Base-by-base conservation (phyloP, 768 basidiomycete genomes). In the Termitomyces titanicus region DNA sequence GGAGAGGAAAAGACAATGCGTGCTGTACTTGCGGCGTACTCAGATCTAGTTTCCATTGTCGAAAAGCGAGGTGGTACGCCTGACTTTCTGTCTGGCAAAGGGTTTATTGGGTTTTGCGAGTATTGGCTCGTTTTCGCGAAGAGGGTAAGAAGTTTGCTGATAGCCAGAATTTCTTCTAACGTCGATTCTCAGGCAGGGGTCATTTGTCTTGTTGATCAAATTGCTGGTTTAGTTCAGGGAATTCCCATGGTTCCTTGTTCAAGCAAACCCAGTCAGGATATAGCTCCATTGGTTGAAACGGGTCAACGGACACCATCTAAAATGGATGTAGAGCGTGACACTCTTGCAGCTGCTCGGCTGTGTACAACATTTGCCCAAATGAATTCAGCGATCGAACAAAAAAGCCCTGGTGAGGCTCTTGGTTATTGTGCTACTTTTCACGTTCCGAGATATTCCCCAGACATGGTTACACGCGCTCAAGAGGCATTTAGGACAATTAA, bases 41-140 rank as follows among this genome's bases (percentile, higher is more conserved):
- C 69, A 7, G 71, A 74, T 17, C 56, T 88, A 2, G 66, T 83
- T n/a, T 60, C 55, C 3, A 59, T 70, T 40, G 75, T 76, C 0
- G 74, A 79, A 61, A 58, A 64, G 17, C 65, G 74, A 57, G 50
- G 54, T 29, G 78, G 74, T 59, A 58, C 48, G n/a, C 64, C 54
- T 2, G 58, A 33, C 0, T 85, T 86, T 58, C 59, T 81, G 53
- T 67, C 67, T 15, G 83, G 83, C 3, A 75, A 70, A 45, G 73
- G 77, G 0, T 92, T 88, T 62, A 57, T 81, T 13, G 72, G 73
- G 8, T 81, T 88, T 65, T 90, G 88, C 64, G 88, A 92, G 59
- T 83, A 81, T 51, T 90, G 90, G 84, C 77, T 83, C 60, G 72
- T 70, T 18, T 80, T 90, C 59, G 88, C 89, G 0, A 82, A 80